Percentiles rank a stretch among this genome's conserved stretches.
Evolutionary conservation across 768 basidiomycete genomes (phyloP).

Genomic region (Lactifluus subvellereus): DNA sequence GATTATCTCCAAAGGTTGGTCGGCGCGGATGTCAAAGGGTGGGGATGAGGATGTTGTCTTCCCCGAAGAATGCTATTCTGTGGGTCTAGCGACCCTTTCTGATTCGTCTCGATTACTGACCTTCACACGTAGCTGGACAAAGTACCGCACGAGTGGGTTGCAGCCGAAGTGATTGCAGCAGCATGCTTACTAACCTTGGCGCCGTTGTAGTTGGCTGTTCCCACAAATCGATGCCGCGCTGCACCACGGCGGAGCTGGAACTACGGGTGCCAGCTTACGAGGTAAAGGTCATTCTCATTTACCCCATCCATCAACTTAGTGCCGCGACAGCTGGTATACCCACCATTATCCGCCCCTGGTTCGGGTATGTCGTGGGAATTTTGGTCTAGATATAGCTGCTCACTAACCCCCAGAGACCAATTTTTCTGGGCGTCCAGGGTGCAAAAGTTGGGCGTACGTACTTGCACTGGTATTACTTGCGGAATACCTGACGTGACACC

Average conservation of each 20-base stretch:
- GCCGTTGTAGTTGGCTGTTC: conserved; percentile 44
- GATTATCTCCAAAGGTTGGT: conserved; percentile 66
- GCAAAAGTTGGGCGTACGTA: conserved; percentile 51
- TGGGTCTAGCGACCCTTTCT: conserved; percentile 21
- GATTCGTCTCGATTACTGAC: conserved; percentile 10
- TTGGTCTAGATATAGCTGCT: neutral
- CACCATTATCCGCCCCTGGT: conserved; percentile 66
- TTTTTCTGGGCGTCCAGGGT: conserved; percentile 61
- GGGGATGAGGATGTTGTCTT: conserved; percentile 37
- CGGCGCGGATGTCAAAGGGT: conserved; percentile 45
- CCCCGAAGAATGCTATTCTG: conserved; percentile 47
- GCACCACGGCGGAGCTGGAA: conserved; percentile 69
- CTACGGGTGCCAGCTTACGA: conserved; percentile 58
- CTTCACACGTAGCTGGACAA: conserved; percentile 43
- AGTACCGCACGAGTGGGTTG: conserved; percentile 52
- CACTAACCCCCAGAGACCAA: conserved; percentile 38
- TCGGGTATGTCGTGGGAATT: conserved; percentile 36
- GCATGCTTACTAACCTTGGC: conserved; percentile 16
- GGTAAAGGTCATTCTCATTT: conserved; percentile 27
- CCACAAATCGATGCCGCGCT: conserved; percentile 55
- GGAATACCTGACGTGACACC: neutral
- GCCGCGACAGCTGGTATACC: conserved; percentile 45
- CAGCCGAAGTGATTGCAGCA: neutral
- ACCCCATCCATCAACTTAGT: neutral
- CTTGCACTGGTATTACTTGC: neutral